Evolutionary conservation across 2,329 filamentous ascomycete species (phyloP).

Genomic region (Apiospora malaysiana): DNA sequence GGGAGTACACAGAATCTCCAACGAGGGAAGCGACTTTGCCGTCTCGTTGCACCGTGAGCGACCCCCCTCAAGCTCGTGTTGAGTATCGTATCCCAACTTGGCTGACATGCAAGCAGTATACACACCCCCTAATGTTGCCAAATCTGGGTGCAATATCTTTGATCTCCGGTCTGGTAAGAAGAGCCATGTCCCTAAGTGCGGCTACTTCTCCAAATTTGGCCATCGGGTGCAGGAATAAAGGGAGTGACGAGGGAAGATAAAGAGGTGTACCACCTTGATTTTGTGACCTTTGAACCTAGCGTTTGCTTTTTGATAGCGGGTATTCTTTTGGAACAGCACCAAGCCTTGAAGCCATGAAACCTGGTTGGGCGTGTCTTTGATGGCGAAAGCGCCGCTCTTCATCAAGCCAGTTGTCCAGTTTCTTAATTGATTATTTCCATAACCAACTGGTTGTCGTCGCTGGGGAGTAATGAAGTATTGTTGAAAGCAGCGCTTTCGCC

Average conservation of each 20-base stretch:
- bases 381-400: no score
- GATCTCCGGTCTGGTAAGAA: conserved; percentile 76
- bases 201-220: conserved; percentile 73
- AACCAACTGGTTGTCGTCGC: no score
- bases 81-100: conserved; percentile 28
- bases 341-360: background rate
- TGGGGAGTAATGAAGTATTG: no score
- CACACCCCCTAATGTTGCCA: conserved; percentile 87
- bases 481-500: no score
- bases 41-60: conserved; percentile 78
- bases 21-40: conserved; percentile 76
- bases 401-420: no score
- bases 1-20: conserved; percentile 83
- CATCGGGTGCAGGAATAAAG: background rate
- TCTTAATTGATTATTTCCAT: no score
- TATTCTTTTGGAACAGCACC: background rate
- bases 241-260: background rate
- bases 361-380: background rate
- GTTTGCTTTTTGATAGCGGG: conserved; percentile 5
- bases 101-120: conserved; percentile 60
- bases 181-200: conserved; percentile 72
- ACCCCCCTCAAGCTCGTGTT: background rate
- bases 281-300: background rate
- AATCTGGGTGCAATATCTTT: conserved; percentile 82
- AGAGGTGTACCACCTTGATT: background rate